Evolutionary conservation across 805 yeast genomes (phyloP).

Genomic region (Cyberlindnera suaveolens): DNA sequence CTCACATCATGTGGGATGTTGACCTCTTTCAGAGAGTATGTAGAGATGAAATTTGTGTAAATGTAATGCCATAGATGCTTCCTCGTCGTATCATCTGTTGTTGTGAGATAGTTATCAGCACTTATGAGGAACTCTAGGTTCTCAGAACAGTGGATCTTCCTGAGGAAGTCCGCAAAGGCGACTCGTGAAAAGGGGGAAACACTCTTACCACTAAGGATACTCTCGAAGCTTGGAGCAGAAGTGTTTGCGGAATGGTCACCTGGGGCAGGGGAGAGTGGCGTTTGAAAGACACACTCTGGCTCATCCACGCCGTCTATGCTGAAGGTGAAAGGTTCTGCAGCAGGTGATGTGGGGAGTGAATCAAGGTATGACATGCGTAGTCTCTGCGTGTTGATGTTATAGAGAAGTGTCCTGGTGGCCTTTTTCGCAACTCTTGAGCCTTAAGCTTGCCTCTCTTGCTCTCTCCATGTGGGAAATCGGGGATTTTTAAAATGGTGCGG

Average conservation of each 20-base stretch:
- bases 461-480: not conserved
- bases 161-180: slow-evolving; percentile 20
- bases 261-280: slow-evolving; percentile 18
- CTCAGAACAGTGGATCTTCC: slow-evolving; percentile 21
- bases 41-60: slow-evolving; percentile 35
- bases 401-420: not conserved
- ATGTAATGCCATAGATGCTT: slow-evolving; percentile 18
- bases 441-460: not conserved
- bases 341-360: not conserved
- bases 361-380: not conserved
- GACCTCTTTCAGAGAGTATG: slow-evolving; percentile 31
- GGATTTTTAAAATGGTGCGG: too few species aligned
- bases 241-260: slow-evolving; percentile 4
- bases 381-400: not conserved
- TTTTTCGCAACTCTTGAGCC: not conserved
- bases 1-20: slow-evolving; percentile 23
- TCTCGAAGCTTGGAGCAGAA: slow-evolving; percentile 18
- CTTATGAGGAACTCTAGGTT: slow-evolving; percentile 22
- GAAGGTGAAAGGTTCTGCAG: slow-evolving; percentile 1
- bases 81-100: slow-evolving; percentile 2
- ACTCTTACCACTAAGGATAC: slow-evolving; percentile 18
- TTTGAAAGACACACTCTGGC: not conserved
- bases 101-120: slow-evolving; percentile 14
- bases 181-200: slow-evolving; percentile 23
- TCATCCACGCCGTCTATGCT: slow-evolving; percentile 3